Base-by-base conservation (phyloP, 257 asterid species). In the Cruciata laevipes region DNA sequence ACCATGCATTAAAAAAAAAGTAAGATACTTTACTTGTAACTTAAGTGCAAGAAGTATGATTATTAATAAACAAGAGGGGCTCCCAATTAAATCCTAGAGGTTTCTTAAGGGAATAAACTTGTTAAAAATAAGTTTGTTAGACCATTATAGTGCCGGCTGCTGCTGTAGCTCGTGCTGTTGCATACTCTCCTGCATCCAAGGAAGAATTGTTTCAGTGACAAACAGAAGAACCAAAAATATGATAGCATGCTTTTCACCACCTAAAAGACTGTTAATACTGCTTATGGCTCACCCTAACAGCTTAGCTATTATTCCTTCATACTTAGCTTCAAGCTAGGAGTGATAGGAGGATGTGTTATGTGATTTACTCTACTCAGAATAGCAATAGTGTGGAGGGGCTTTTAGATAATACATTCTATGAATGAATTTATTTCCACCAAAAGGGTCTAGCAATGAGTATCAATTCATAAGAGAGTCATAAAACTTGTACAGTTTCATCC, bases 71-170 rank as follows among this genome's bases (percentile, higher is more conserved):
- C 63, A 67, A 20, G 16, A 62, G 11, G 40, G 59, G 21, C 24
- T 12, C 12, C 30, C 44, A 17, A 44, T 31, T 31, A 23, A 61
- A 55, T 27, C 65, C 30, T 32, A 20, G 38, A 44, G 37, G 63
- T 17, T 47, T 51, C 23, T 3, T 25, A 32, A 72, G 20, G 52
- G 7, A 20, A 4, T 18, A 52, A 33, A 33, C 61, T 30, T 47
- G 61, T 69, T 49, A 40, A 18, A 37, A 60, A 56, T 61, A 25
- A 67, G 75, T 67, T 69, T 52, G 73, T 20, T 73, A 65, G 66
- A 88, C 97, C 97, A 90, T 86, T 69, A 90, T 79, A 65, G 97
- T 90, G 70, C 92, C 88, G 42, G 97, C 90, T 27, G 96, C 77
- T 37, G 97, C 79, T 63, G 96, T 56, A 0, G 89, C 96, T 69